Evolutionary conservation across 371 early-diverging fungal genomes (phyloP), one percentile per base, ranked within the genome.

Genomic region (Capniomyces stellatus): DNA sequence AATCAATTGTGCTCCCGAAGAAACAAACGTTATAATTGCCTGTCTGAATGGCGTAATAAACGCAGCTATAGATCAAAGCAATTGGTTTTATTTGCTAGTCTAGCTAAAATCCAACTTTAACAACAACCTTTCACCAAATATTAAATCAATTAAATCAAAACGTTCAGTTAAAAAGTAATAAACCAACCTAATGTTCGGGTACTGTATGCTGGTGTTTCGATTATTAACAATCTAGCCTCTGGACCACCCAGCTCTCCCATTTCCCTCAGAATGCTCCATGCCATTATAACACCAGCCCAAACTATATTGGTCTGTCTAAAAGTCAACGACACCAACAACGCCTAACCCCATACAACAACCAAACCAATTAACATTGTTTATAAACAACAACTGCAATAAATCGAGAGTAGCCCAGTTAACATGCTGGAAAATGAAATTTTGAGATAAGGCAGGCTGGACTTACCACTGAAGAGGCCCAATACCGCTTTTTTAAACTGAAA

Each of bases 251-350:
- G 2, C n/a, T 8, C 19, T 13, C 21, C 18, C 19, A 31, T 10
- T 19, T 51, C 51, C 23, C 19, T 19, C 13, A 51, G 29, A 10
- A 51, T 21, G 3, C 31, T 23, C n/a, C 29, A 51, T 29, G 31
- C 51, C 10, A 51, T 10, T 35, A 51, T 40, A 29, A 51, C 40
- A 2, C 44, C 61, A 0, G 62, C 60, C 93, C 93, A 95, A 0
- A 91, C 68, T 18, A 83, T 74, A 62, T 95, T 95, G n/a, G 93
- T 93, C 63, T 95, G 94, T 2, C 96, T 73, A 60, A 89, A 81
- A 25, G 75, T 70, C 27, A 89, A 55, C 18, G 89, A 73, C 0
- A 79, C 42, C 12, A 48, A 39, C 51, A 79, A 58, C 65, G 23
- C 13, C 31, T 31, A 48, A 4, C 10, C 30, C 30, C 10, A 48